Evolutionary conservation across 2,329 filamentous ascomycete genomes (phyloP), one percentile per base, ranked within the genome.

Genomic region (Aschersonia sp.): DNA sequence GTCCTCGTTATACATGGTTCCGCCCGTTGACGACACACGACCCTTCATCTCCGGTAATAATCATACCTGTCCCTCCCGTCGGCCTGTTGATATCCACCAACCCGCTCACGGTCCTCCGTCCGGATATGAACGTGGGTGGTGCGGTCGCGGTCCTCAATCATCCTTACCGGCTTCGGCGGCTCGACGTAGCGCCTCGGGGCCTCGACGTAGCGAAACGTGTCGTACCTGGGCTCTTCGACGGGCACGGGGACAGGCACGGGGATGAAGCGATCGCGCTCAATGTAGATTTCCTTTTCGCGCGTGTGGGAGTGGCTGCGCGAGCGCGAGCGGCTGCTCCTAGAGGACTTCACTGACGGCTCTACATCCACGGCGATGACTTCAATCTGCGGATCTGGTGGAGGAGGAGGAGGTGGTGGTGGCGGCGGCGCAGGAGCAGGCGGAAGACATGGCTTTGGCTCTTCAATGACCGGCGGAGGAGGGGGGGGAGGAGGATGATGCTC

Each of bases 191-290:
- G 60, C 46, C 68, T 62, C 30, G 71, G 67, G 0, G 68, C 71
- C 49, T 76, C 71, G 45, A 77, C 66, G 53, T 76, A 76, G 6
- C 74, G 70, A 55, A 65, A 77, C 32, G 71, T 71, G 39, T 74
- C 72, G 51, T 68, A 69, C 50, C 59, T 55, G 37, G 63, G 63
- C 54, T 63, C 65, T 37, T 37, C 35, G 35, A 37, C 35, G 8
- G 35, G 35, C 31, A 59, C 58, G 45, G 61, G 63, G 14, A 67
- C 64, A 1, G 64, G 66, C 5, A 69, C 64, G 14, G 66, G 71
- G 12, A 75, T 62, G 44, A 71, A 54, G 46, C 65, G 64, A 56
- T 78, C 74, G 30, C 73, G 66, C 60, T 77, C 72, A 51, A 77
- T 67, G 56, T 71, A 66, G 45, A 74, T 64, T 56, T 77, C 72